Evolutionary conservation across 73 alveolate species (phyloP).

Genomic region (Paramecium biaurelia): DNA sequence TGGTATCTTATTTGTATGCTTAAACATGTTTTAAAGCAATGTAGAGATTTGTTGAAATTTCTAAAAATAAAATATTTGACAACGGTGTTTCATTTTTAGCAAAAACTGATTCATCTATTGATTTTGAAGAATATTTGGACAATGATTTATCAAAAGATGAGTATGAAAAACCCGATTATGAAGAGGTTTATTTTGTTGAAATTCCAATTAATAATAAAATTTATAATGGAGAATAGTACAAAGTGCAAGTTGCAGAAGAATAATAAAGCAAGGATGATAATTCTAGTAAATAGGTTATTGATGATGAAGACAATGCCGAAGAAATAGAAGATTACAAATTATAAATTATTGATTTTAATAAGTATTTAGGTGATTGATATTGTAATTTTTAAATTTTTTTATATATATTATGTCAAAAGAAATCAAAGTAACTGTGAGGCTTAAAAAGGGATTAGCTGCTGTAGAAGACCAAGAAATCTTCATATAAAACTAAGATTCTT

Average conservation of each 20-base stretch:
- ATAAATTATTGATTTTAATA: not conserved
- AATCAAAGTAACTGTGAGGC: not conserved
- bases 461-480: not conserved
- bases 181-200: conserved; percentile 4
- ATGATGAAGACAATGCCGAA: not conserved
- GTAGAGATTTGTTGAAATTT: not conserved
- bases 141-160: not conserved
- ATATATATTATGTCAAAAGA: not conserved
- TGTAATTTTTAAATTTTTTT: not conserved
- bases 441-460: not conserved
- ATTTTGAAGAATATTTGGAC: not conserved
- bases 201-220: not conserved
- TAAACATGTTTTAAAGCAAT: conserved; percentile 3
- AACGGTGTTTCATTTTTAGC: not conserved
- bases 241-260: not conserved
- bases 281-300: not conserved
- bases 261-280: not conserved
- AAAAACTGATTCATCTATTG: not conserved
- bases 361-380: conserved; percentile 7
- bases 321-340: not conserved
- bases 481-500: not conserved
- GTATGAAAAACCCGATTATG: not conserved
- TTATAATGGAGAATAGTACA: not conserved
- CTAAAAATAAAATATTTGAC: not conserved
- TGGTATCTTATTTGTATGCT: conserved; percentile 21